Evolutionary conservation across 2,329 filamentous ascomycete genomes (phyloP), one percentile per base, ranked within the genome.

Genomic region (Dothistroma pini): DNA sequence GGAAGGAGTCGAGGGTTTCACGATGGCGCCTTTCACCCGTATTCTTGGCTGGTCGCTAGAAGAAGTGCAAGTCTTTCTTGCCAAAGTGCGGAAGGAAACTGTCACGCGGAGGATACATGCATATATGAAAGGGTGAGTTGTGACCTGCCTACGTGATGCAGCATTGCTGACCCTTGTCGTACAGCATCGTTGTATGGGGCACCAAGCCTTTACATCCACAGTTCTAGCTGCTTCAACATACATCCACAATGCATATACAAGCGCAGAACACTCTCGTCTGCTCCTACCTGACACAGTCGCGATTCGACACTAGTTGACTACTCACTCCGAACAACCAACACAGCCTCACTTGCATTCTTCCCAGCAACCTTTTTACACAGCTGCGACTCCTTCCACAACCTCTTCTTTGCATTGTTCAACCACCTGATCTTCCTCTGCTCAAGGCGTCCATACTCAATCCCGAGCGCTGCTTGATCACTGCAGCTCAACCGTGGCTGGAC

Each of bases 61-160:
- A 9, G 77, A 80, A 61, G 76, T 79, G 10, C 74, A 78, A 48
- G 76, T 80, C 16, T 77, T 79, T 50, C 68, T 80, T n/a, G 77
- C 78, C 4, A 69, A 76, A 54, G 72, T 80, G 6, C 66, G 77
- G 44, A 76, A 75, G 54, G 71, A 78, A 12, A 69, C 78, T 29
- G 50, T 59, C 5, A 64, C 61, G 57, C 50, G 65, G 22, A 67
- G 63, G 35, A 58, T 62, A 16, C 65, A 68, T 38, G 63, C 63
- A 51, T 68, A 65, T 56, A 63, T 67, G 49, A 68, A 65, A 54
- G 64, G 66, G 57, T 65, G 48, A 22, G 59, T 56, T 19, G 1
- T 54, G 1, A 14, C 16, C 11, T 34, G n/a, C 16, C 38, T 2
- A 14, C 53, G 8, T 9, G 11, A 22, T 10, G 21, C 5, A 44